Conservation (phyloP, 1,284 basidiomycete genomes). For the Naganishia sp. region DNA sequence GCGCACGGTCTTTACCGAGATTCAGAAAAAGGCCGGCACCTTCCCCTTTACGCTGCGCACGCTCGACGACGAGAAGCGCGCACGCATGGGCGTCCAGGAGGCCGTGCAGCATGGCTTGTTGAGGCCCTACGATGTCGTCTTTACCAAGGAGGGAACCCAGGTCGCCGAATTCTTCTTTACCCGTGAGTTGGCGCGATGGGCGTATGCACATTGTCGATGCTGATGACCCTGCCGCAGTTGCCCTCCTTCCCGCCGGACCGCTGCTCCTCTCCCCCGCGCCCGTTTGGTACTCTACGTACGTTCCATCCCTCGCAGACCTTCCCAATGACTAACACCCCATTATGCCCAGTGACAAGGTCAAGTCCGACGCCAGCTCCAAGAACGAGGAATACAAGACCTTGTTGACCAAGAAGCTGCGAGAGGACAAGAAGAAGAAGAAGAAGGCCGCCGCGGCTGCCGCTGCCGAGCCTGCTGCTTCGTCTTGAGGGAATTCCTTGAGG, state of each 20-base stretch:
- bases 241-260: constrained; percentile 80
- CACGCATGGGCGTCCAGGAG: constrained; percentile 92
- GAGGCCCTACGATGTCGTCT: constrained; percentile 56
- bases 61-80: constrained; percentile 92
- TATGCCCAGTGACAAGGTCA: constrained; percentile 64
- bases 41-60: constrained; percentile 97
- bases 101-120: constrained; percentile 80
- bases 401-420: constrained; percentile 75
- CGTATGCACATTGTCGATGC: background rate
- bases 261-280: constrained; percentile 81
- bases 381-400: constrained; percentile 80
- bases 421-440: constrained; percentile 89
- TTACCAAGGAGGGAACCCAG: constrained; percentile 74
- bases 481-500: constrained; percentile 1
- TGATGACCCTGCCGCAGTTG: constrained; percentile 67
- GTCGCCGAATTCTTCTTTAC: constrained; percentile 96
- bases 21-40: constrained; percentile 93
- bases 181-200: constrained; percentile 38
- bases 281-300: constrained; percentile 81
- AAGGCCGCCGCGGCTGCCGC: constrained; percentile 63
- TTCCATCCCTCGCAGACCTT: background rate
- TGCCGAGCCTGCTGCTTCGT: constrained; percentile 43
- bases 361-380: constrained; percentile 83
- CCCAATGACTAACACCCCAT: background rate
- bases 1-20: constrained; percentile 89